Percentiles rank a stretch among this genome's conserved stretches.
Evolutionary conservation across 2,329 filamentous ascomycete genomes (phyloP).

Genomic region (Sclerotinia minor): DNA sequence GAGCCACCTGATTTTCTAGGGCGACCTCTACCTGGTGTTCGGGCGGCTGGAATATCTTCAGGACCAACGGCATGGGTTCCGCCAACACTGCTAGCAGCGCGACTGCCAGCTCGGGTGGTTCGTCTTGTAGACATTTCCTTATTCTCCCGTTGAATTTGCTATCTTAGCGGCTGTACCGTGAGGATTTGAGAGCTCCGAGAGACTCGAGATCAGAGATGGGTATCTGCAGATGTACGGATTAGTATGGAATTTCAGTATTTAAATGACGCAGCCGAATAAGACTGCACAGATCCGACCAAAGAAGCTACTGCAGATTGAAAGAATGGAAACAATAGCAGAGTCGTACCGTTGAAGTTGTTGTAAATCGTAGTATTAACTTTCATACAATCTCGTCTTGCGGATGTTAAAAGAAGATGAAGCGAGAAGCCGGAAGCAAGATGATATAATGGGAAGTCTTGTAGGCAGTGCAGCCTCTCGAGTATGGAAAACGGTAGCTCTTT

Average conservation of each 20-base stretch:
- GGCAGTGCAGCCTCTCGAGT: not conserved
- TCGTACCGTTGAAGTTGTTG: not conserved
- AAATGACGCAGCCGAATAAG: not conserved
- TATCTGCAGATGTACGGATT: constrained; percentile 13
- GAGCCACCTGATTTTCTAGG: constrained; percentile 16
- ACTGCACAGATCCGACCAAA: not conserved
- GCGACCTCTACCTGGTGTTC: constrained; percentile 26
- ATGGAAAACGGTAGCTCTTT: not conserved
- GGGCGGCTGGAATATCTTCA: constrained; percentile 29
- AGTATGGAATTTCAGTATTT: not conserved
- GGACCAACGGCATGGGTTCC: constrained; percentile 29
- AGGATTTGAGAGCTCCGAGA: constrained; percentile 1
- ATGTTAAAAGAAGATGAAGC: not conserved
- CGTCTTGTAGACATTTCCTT: constrained; percentile 36
- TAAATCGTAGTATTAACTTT: not conserved
- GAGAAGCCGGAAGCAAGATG: not conserved
- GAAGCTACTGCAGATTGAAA: not conserved
- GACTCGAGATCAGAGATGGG: not conserved
- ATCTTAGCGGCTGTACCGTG: not conserved
- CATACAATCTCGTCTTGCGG: constrained; percentile 1
- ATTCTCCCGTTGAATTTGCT: not conserved
- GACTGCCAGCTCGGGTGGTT: constrained; percentile 34
- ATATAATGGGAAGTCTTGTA: not conserved
- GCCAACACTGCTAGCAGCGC: constrained; percentile 31
- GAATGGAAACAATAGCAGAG: not conserved